Evolutionary conservation across 2,329 filamentous ascomycete species (phyloP).

Genomic region (Stemphylium vesicarium): DNA sequence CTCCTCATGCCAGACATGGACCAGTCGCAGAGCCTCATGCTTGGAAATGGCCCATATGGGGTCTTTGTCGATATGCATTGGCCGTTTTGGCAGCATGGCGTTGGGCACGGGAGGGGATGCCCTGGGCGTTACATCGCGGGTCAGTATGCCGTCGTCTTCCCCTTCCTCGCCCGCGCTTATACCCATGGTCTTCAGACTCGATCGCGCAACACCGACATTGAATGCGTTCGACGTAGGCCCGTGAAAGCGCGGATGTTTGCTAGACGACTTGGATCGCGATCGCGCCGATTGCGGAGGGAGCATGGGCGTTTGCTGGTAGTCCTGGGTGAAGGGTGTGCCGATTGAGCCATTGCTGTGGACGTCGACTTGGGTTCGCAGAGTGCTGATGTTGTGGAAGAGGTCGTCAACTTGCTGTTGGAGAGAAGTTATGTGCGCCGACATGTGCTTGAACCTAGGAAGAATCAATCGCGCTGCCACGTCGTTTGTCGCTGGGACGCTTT

Average conservation of each 20-base stretch:
- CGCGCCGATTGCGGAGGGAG: slow-evolving; percentile 48
- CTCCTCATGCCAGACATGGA: slow-evolving; percentile 84
- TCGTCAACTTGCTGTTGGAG: slow-evolving; percentile 85
- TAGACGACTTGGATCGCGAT: slow-evolving; percentile 38
- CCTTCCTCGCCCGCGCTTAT: slow-evolving; percentile 70
- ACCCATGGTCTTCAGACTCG: slow-evolving; percentile 87
- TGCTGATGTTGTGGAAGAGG: slow-evolving; percentile 74
- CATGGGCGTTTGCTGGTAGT: slow-evolving; percentile 44
- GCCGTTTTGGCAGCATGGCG: slow-evolving; percentile 16
- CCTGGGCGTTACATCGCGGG: slow-evolving; percentile 61
- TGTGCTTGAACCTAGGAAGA: slow-evolving; percentile 69
- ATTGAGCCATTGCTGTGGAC: slow-evolving; percentile 37
- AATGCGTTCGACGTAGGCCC: slow-evolving; percentile 87
- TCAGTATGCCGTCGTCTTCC: slow-evolving; percentile 64
- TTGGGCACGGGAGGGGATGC: slow-evolving; percentile 50
- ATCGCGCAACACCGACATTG: slow-evolving; percentile 85
- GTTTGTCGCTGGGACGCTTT: not conserved
- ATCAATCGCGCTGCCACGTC: slow-evolving; percentile 11
- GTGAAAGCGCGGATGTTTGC: slow-evolving; percentile 71
- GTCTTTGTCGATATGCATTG: slow-evolving; percentile 64
- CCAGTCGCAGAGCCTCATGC: slow-evolving; percentile 80
- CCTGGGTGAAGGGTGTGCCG: slow-evolving; percentile 40
- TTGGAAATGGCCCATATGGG: slow-evolving; percentile 80
- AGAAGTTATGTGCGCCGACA: slow-evolving; percentile 74
- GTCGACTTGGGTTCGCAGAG: slow-evolving; percentile 63